Base-by-base conservation (phyloP, 2,329 filamentous ascomycete species). In the Sporothrix globosa region DNA sequence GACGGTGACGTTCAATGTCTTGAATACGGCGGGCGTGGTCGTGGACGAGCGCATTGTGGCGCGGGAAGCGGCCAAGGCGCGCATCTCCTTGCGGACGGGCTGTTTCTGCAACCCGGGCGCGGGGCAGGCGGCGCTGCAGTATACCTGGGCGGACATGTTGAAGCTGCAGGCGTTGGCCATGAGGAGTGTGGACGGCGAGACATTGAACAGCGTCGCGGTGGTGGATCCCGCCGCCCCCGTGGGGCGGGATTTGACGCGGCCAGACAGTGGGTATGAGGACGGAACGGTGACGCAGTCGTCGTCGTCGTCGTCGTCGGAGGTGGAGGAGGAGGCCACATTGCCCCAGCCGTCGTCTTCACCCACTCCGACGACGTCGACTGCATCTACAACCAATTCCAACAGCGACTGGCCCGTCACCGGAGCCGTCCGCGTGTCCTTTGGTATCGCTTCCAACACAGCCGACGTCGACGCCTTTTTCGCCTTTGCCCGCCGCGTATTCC, bases 31-130 rank as follows among this genome's bases (percentile, higher is more conserved):
- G 0, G 81, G 80, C 9, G 71, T 71, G 2, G 56, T 80, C 2
- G 75, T 82, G 0, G 81, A 82, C 58, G 79, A 81, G 68, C 76
- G 80, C 19, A 67, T 81, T 0, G 78, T 82, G 1, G 80, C 75
- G 0, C 53, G 66, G 2, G 80, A 79, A 72, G 78, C 80, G 0
- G 75, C 80, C 0, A 75, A 73, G 0, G 76, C 74, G 0, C 74
- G 74, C 54, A 82, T 82, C 34, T 81, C 80, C 6, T 71, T 82
- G 10, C 76, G 81, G 13, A 82, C 80, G 1, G 81, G 81, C 4
- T 82, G 81, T 61, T 82, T 82, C 72, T 82, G 81, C 71, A 82
- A 82, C 52, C 81, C 81, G 0, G 81, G 81, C 3, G 81, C 76
- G 0, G 78, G 78, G 19, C 80, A 82, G 74, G 73, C 74, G 1